Conservation (phyloP, 345 rosid species). For the Euphorbia peplus region DNA sequence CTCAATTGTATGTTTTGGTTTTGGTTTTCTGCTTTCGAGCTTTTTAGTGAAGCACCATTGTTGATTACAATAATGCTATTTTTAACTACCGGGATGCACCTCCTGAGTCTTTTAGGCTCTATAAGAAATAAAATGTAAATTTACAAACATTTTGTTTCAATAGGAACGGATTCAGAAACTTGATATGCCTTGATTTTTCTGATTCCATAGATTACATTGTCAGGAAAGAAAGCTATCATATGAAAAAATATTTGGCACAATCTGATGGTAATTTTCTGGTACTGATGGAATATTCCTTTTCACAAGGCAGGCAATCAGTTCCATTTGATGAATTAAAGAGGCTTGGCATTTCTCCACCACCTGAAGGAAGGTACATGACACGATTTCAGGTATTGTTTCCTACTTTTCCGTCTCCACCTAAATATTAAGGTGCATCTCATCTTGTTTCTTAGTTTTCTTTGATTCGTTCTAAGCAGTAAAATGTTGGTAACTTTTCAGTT, state of each 20-base stretch:
- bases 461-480: neutral
- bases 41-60: neutral
- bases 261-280: neutral
- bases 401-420: neutral
- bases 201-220: neutral
- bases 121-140: neutral
- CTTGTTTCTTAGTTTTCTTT: too few relatives aligned
- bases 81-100: neutral
- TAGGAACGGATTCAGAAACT: neutral
- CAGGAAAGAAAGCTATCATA: too few relatives aligned
- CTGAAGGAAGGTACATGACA: constrained; percentile 85
- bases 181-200: neutral
- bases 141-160: neutral
- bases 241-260: neutral
- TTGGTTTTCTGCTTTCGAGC: neutral
- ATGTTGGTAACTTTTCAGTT: neutral
- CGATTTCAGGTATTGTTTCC: constrained; percentile 57
- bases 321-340: constrained; percentile 77
- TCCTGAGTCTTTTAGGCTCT: neutral
- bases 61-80: neutral
- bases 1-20: neutral
- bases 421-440: neutral
- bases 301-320: constrained; percentile 58
- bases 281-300: constrained; percentile 16
- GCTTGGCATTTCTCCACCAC: constrained; percentile 87